Conservation (phyloP, 2,329 filamentous ascomycete genomes). For the Leptographium galeiforme region DNA sequence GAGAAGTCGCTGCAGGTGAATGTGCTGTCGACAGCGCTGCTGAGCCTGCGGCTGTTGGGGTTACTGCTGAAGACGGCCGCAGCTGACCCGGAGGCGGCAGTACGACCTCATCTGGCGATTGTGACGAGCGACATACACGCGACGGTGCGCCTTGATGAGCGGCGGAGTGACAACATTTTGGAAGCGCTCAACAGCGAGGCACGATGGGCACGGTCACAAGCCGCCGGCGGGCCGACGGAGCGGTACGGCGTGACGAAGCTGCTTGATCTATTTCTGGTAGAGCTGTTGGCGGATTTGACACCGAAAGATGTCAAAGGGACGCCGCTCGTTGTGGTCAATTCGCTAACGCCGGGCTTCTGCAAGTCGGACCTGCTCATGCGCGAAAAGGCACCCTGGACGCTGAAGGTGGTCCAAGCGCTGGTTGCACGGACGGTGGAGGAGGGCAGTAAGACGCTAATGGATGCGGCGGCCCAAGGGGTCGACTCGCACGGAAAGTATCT, state of each 20-base stretch:
- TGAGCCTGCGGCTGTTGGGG: slow-evolving; percentile 26
- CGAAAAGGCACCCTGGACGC: not conserved
- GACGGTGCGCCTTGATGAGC: not conserved
- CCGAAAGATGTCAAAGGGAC: not conserved
- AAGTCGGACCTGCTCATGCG: slow-evolving; percentile 16
- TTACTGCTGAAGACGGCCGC: slow-evolving; percentile 13
- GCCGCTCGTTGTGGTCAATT: slow-evolving; percentile 19
- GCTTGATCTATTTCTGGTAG: slow-evolving; percentile 7
- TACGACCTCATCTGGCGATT: not conserved
- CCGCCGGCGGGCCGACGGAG: slow-evolving; percentile 5
- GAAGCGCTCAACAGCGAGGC: slow-evolving; percentile 16
- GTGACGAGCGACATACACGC: not conserved
- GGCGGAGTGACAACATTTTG: slow-evolving; percentile 12
- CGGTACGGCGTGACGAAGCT: slow-evolving; percentile 19
- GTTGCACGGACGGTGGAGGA: not conserved
- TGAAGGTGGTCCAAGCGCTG: not conserved
- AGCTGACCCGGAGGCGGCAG: no score
- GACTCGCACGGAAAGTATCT: not conserved
- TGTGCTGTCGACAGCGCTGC: slow-evolving; percentile 26
- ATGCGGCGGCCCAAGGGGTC: not conserved
- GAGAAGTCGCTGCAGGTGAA: slow-evolving; percentile 28
- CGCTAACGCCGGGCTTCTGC: slow-evolving; percentile 26
- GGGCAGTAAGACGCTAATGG: not conserved
- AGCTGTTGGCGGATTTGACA: slow-evolving; percentile 15
- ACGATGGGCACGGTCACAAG: slow-evolving; percentile 11